phyloP scores from a whole-genome alignment of 129 eudicot genomes.

The Flaveria linearis region DNA sequence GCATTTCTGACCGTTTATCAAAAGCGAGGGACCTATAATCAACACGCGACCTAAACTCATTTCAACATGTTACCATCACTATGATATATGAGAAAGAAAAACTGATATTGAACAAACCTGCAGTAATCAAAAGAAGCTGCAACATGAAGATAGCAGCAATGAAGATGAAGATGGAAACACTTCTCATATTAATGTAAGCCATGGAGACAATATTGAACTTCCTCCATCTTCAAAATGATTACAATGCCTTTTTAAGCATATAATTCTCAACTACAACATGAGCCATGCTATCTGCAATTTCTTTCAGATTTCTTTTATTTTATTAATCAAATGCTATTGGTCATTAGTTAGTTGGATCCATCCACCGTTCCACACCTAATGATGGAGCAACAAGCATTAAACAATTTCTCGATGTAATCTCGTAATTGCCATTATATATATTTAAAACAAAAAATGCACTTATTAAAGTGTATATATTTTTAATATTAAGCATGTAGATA shows the following conservation, averaged over 20 bases:
- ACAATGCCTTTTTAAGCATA: background rate
- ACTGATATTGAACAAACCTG: constrained; percentile 22
- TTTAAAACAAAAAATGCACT: too few species aligned
- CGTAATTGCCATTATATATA: background rate
- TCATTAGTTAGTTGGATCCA: too few species aligned
- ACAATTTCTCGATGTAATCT: background rate
- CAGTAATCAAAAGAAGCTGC: constrained; percentile 23
- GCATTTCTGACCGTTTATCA: too few species aligned
- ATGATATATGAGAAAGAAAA: too few species aligned
- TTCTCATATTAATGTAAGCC: constrained; percentile 21
- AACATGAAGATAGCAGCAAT: constrained; percentile 24
- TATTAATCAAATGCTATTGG: background rate
- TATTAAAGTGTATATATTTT: too few species aligned
- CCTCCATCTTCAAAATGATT: constrained; percentile 1
- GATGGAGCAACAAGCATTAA: background rate
- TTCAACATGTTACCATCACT: too few species aligned
- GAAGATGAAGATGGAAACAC: constrained; percentile 27
- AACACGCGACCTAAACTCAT: too few species aligned
- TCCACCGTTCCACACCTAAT: background rate
- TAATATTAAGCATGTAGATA: too few species aligned
- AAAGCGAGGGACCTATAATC: too few species aligned
- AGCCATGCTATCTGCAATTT: background rate
- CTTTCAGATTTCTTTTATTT: background rate
- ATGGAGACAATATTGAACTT: constrained; percentile 21
- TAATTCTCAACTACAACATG: constrained; percentile 23